Conservation (phyloP, 768 basidiomycete species). For the Xerocomellus dryophilus region DNA sequence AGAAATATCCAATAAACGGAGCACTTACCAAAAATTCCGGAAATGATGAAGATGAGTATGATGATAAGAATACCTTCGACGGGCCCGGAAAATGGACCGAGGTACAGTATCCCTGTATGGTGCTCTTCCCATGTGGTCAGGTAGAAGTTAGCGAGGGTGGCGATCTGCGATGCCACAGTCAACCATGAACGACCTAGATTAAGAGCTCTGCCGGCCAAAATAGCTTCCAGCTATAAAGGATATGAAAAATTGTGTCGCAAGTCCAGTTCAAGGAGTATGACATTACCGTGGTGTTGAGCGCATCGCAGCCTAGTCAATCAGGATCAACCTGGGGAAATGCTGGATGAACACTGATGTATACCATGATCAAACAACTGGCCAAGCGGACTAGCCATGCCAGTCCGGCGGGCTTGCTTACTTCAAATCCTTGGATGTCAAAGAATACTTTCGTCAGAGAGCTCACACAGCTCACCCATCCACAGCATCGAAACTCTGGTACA, state of each 20-base stretch:
- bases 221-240: conserved; percentile 73
- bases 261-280: not conserved
- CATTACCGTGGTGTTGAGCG: conserved; percentile 86
- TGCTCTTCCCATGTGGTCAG: conserved; percentile 80
- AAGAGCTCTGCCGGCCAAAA: conserved; percentile 79
- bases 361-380: conserved; percentile 99
- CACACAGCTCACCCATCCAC: conserved; percentile 69
- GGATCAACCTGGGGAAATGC: not conserved
- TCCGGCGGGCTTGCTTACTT: conserved; percentile 93
- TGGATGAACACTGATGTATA: conserved; percentile 27
- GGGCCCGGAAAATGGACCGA: conserved; percentile 92
- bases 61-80: conserved; percentile 95
- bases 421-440: not conserved
- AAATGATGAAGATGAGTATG: conserved; percentile 67
- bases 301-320: conserved; percentile 66
- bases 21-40: conserved; percentile 66
- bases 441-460: not conserved
- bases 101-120: conserved; percentile 88
- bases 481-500: conserved; percentile 87
- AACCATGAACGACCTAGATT: conserved; percentile 95
- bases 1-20: not conserved
- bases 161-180: conserved; percentile 85
- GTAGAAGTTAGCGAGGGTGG: conserved; percentile 68
- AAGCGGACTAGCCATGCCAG: conserved; percentile 95
- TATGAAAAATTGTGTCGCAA: not conserved